phyloP scores from a whole-genome alignment of 176 grass and related monocot species.

The Poa annua region DNA sequence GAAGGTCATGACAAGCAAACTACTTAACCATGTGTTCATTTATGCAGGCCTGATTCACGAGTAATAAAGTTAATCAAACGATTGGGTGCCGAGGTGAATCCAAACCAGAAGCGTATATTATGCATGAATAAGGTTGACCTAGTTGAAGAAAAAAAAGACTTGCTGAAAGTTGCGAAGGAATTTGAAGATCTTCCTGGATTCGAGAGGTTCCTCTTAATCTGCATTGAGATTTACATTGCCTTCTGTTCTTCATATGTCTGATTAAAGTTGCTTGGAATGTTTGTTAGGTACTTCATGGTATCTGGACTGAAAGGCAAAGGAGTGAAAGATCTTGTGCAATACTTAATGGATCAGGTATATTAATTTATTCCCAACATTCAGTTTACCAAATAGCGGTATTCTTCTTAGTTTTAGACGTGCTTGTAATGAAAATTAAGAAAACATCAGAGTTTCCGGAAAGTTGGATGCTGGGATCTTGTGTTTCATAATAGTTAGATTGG shows the following conservation, averaged over 20 bases:
- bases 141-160: constrained; percentile 79
- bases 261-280: constrained; percentile 24
- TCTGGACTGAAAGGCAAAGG: constrained; percentile 92
- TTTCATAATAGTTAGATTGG: not conserved
- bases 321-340: constrained; percentile 89
- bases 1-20: not conserved
- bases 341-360: constrained; percentile 86
- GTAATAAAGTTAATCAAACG: constrained; percentile 85
- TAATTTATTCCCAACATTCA: not conserved
- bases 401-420: not conserved
- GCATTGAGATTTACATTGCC: not conserved
- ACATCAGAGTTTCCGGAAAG: not conserved
- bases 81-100: constrained; percentile 66
- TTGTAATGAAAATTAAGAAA: constrained; percentile 11
- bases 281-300: constrained; percentile 92
- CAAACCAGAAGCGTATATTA: constrained; percentile 86
- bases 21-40: constrained; percentile 40
- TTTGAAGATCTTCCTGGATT: constrained; percentile 96
- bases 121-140: constrained; percentile 99
- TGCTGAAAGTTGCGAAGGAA: constrained; percentile 89
- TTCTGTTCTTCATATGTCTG: constrained; percentile 37
- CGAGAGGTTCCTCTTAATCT: constrained; percentile 58
- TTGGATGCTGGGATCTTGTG: not conserved
- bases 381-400: constrained; percentile 23
- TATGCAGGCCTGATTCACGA: constrained; percentile 76